Percentiles rank a stretch among this genome's conserved stretches.
These are phyloP conservation scores for Pseudogymnoascus sp. DNA, from an alignment of 2,329 filamentous ascomycete species.

Conservation along the genomic window DNA sequence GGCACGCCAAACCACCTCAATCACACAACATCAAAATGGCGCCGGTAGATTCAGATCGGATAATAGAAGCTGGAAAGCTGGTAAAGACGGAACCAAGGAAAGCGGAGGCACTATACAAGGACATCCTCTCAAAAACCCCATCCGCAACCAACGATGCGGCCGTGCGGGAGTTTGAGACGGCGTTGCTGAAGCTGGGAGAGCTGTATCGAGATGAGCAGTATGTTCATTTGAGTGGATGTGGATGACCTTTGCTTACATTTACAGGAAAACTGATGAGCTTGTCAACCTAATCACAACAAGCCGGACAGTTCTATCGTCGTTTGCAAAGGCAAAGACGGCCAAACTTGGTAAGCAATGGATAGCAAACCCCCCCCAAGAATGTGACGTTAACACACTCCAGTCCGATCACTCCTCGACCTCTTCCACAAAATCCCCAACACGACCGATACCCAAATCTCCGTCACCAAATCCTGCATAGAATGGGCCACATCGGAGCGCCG, in stretches of 20 bases:
- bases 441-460: conserved; percentile 84
- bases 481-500: conserved; percentile 94
- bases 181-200: conserved; percentile 81
- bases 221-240: conserved; percentile 29
- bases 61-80: conserved; percentile 83
- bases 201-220: conserved; percentile 84
- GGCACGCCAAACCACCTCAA: conserved; percentile 17
- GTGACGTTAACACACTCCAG: conserved; percentile 37
- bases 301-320: conserved; percentile 83
- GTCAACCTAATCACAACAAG: conserved; percentile 85
- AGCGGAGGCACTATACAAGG: conserved; percentile 81
- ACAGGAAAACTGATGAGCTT: conserved; percentile 71
- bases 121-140: conserved; percentile 77
- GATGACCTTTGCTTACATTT: conserved; percentile 25
- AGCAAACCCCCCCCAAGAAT: background rate
- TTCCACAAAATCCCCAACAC: conserved; percentile 91
- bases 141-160: conserved; percentile 75
- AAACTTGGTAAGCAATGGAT: conserved; percentile 69
- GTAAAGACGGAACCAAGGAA: conserved; percentile 71
- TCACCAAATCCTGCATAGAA: conserved; percentile 98
- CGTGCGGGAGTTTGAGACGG: conserved; percentile 83
- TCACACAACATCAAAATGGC: conserved; percentile 38
- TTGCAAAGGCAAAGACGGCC: conserved; percentile 97
- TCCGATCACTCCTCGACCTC: conserved; percentile 92
- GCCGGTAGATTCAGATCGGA: conserved; percentile 52